These are phyloP conservation scores for Lactifluus rugatus DNA, from an alignment of 768 basidiomycete genomes.

Conservation along the genomic window DNA sequence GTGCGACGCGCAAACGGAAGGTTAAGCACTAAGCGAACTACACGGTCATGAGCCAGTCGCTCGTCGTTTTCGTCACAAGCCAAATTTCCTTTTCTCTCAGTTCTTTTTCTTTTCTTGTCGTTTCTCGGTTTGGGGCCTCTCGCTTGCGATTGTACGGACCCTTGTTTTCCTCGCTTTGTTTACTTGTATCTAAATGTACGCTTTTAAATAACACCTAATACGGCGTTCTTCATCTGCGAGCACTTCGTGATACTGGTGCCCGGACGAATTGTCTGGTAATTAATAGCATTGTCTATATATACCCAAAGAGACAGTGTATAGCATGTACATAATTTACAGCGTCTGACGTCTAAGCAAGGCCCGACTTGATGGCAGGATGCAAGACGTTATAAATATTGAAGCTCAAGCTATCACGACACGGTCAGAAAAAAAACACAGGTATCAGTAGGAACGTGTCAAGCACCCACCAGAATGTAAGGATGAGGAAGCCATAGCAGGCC, in stretches of 20 bases:
- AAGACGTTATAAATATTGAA: slow-evolving; percentile 70
- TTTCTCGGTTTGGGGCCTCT: background rate
- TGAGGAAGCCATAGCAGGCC: slow-evolving; percentile 60
- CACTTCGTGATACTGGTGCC: too few relatives aligned
- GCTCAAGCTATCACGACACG: slow-evolving; percentile 41
- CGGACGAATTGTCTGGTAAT: background rate
- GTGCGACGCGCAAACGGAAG: background rate
- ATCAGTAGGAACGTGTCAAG: background rate
- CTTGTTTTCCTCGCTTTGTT: background rate
- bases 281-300: background rate
- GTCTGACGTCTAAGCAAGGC: slow-evolving; percentile 1
- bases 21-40: background rate
- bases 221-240: background rate
- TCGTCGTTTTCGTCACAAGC: background rate
- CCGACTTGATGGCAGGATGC: slow-evolving; percentile 23
- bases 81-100: background rate
- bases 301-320: background rate
- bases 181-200: background rate
- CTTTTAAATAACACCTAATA: background rate
- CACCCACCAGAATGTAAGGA: slow-evolving; percentile 84
- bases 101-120: background rate
- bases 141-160: background rate
- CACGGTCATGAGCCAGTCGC: background rate
- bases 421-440: slow-evolving; percentile 8
- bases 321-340: background rate